A percentile compares a stretch with the other conserved stretches of the same genome.
Conservation (phyloP, 805 yeast species). For the Candida maris region DNA sequence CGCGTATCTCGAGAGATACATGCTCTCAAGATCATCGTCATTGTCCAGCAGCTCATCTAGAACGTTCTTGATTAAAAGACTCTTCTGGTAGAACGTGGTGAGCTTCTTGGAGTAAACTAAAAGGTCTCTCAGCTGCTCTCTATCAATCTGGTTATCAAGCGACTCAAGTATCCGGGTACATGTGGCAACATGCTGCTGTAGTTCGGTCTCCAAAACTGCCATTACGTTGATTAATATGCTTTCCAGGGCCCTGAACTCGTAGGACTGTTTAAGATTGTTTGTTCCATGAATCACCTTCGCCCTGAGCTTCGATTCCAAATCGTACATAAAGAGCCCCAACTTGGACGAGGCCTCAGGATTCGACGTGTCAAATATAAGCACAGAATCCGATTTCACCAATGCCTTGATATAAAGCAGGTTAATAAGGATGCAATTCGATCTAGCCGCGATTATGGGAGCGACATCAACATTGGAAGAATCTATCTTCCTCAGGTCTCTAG, state of each 20-base stretch:
- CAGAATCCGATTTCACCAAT: slow-evolving; percentile 72
- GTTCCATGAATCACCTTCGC: slow-evolving; percentile 28
- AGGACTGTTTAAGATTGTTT: slow-evolving; percentile 43
- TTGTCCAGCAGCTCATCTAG: slow-evolving; percentile 80
- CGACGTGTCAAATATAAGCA: slow-evolving; percentile 79
- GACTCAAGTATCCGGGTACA: slow-evolving; percentile 66
- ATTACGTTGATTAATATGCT: slow-evolving; percentile 77
- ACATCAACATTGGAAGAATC: slow-evolving; percentile 74
- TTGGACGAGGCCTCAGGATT: slow-evolving; percentile 59
- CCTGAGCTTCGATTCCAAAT: slow-evolving; percentile 70
- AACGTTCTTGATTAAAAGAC: slow-evolving; percentile 71
- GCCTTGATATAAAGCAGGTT: slow-evolving; percentile 88
- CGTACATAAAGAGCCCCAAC: slow-evolving; percentile 78
- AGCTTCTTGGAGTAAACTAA: slow-evolving; percentile 70
- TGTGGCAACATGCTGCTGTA: slow-evolving; percentile 50
- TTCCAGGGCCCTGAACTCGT: slow-evolving; percentile 82
- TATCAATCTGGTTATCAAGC: slow-evolving; percentile 74
- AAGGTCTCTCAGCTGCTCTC: slow-evolving; percentile 69
- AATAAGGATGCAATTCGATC: slow-evolving; percentile 72
- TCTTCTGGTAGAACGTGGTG: slow-evolving; percentile 70
- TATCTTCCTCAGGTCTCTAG: slow-evolving; percentile 83
- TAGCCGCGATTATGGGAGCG: slow-evolving; percentile 82
- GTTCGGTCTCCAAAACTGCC: slow-evolving; percentile 73
- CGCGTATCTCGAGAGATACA: slow-evolving; percentile 60
- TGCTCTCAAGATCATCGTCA: slow-evolving; percentile 77